phyloP scores from a whole-genome alignment of 2,329 filamentous ascomycete species.

The Aspergillus piperis region DNA sequence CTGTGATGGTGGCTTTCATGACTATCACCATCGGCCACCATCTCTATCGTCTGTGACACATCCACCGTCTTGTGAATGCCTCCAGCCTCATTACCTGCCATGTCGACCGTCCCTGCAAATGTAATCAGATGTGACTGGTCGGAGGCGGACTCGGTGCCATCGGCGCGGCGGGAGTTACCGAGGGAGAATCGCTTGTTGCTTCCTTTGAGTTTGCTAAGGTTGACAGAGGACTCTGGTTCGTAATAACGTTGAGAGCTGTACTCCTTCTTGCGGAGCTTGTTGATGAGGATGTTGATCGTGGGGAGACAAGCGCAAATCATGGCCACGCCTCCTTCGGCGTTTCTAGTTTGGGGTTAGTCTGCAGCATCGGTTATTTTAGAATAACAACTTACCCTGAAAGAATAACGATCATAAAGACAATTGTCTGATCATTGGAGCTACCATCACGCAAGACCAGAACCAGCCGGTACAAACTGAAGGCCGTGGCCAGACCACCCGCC shows the following conservation, averaged over 20 bases:
- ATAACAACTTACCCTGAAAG: constrained; percentile 38
- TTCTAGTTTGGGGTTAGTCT: constrained; percentile 24
- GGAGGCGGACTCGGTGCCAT: constrained; percentile 24
- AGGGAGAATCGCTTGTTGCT: constrained; percentile 21
- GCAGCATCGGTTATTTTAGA: neutral
- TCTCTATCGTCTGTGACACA: constrained; percentile 27
- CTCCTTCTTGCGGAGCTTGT: constrained; percentile 26
- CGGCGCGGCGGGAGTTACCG: constrained; percentile 17
- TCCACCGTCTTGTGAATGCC: constrained; percentile 27
- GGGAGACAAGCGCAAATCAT: constrained; percentile 43
- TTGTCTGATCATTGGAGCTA: constrained; percentile 32
- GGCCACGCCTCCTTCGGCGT: constrained; percentile 40
- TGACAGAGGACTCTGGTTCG: constrained; percentile 28
- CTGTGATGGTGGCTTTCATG: neutral
- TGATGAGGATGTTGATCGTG: constrained; percentile 33
- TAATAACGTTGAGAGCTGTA: constrained; percentile 35
- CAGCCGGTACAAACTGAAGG: constrained; percentile 42
- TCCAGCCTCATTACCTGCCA: constrained; percentile 3
- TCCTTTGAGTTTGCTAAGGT: constrained; percentile 28
- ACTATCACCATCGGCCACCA: constrained; percentile 8
- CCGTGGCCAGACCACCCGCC: constrained; percentile 42
- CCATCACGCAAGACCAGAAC: constrained; percentile 38
- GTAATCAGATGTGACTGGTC: constrained; percentile 37
- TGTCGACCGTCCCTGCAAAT: constrained; percentile 28
- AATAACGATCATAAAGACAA: constrained; percentile 40